phyloP scores from a whole-genome alignment of 2,329 filamentous ascomycete genomes.

The Hymenoscyphus linearis region DNA sequence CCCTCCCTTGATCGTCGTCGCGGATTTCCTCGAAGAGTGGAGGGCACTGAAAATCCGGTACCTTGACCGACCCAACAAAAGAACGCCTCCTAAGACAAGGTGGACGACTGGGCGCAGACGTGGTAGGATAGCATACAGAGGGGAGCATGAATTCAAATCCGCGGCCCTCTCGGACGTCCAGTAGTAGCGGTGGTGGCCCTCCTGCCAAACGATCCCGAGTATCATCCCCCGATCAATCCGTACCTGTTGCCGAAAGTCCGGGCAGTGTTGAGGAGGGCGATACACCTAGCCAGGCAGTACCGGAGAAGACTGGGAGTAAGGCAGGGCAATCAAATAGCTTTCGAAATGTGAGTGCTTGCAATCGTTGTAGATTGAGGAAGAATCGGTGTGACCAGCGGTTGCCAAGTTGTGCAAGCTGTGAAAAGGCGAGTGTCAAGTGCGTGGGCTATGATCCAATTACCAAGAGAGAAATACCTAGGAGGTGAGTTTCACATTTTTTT shows the following conservation, averaged over 20 bases:
- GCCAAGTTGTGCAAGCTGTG: constrained; percentile 84
- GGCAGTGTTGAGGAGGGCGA: constrained; percentile 19
- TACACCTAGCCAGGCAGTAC: background rate
- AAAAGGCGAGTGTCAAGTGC: constrained; percentile 86
- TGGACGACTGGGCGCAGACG: background rate
- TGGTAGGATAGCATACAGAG: constrained; percentile 1
- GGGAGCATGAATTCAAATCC: constrained; percentile 6
- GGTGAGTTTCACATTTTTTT: constrained; percentile 34
- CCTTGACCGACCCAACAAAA: background rate
- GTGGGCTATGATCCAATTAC: constrained; percentile 96
- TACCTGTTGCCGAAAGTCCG: constrained; percentile 27
- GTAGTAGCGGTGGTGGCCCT: constrained; percentile 33
- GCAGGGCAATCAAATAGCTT: constrained; percentile 61
- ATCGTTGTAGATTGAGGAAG: constrained; percentile 85
- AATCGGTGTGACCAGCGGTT: constrained; percentile 92
- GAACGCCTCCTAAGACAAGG: background rate
- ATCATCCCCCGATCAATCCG: constrained; percentile 39
- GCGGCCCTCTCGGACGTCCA: constrained; percentile 21
- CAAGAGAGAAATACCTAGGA: constrained; percentile 88
- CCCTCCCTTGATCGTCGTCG: background rate
- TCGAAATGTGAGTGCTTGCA: constrained; percentile 89
- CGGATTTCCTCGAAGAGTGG: background rate
- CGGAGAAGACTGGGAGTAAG: constrained; percentile 36
- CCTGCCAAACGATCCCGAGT: constrained; percentile 54
- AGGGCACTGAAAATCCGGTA: background rate